Evolutionary conservation across 148 eudicot genomes (phyloP), one percentile per base, ranked within the genome.

Genomic region (Nepenthes gracilis): DNA sequence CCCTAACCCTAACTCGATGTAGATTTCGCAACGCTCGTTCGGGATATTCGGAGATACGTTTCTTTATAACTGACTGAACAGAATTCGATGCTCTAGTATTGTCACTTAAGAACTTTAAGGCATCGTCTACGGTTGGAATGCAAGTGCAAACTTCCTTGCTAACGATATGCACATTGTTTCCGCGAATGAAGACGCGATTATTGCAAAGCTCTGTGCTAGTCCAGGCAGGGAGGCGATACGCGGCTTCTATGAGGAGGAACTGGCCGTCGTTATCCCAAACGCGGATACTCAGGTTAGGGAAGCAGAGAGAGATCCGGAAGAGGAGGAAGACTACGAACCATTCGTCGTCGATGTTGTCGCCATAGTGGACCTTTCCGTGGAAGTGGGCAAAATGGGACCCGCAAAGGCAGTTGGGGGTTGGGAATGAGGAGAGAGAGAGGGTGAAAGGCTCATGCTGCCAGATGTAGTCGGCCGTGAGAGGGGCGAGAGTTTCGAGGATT

Each of bases 321-420:
- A 93, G 84, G 23, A 88, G 83, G 67, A 71, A 88, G 47, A 86
- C 92, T 33, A 74, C 78, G 73, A 93, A 93, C 99, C 99, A 93
- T 68, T 93, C 99, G 68, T 93, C 99, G 56, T 88, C 89, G 34
- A 93, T 78, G 68, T 84, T 86, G 72, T 93, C 95, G 54, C 95
- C 92, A 74, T 59, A 88, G 12, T 76, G 79, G 73, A 93, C 70
- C 45, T 77, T 68, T 55, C 96, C 96, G 63, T 80, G 82, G 64
- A 93, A 86, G 70, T 86, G 89, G n/a, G 88, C 86, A 35, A 72
- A 10, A 37, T 59, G 54, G 49, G 59, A 2, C 23, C 64, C n/a
- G 58, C 69, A 2, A 55, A 71, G 40, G 35, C 58, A 23, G 52
- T 52, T 1, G 33, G 74, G 15, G 59, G 47, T 38, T 33, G 67